Evolutionary conservation across 768 basidiomycete species (phyloP).

Genomic region (Pulveroboletus ravenelii): DNA sequence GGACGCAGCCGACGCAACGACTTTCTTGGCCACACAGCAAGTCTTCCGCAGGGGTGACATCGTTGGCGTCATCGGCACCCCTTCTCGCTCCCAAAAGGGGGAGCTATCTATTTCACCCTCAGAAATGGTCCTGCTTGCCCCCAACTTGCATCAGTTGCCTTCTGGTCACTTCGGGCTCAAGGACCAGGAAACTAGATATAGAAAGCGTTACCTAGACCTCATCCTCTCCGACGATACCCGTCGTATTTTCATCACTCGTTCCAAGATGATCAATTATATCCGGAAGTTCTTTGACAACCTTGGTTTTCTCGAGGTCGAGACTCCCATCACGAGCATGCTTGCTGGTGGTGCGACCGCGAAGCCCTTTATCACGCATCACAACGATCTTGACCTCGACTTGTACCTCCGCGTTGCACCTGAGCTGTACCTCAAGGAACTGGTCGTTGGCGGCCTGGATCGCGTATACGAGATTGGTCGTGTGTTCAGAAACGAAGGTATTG

Average conservation of each 20-base stretch:
- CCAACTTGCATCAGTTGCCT: slow-evolving; percentile 94
- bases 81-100: slow-evolving; percentile 91
- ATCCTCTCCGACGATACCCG: slow-evolving; percentile 91
- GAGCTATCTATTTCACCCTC: slow-evolving; percentile 87
- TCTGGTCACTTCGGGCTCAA: slow-evolving; percentile 90
- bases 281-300: slow-evolving; percentile 84
- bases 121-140: slow-evolving; percentile 82
- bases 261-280: slow-evolving; percentile 87
- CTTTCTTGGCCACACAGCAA: slow-evolving; percentile 71
- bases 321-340: slow-evolving; percentile 94
- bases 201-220: slow-evolving; percentile 98
- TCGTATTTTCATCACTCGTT: slow-evolving; percentile 85
- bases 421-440: slow-evolving; percentile 94
- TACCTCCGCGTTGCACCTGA: slow-evolving; percentile 98
- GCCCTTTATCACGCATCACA: slow-evolving; percentile 98
- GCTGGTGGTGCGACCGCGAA: slow-evolving; percentile 98
- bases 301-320: slow-evolving; percentile 98
- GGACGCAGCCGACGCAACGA: slow-evolving; percentile 57
- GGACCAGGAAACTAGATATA: slow-evolving; percentile 95
- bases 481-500: slow-evolving; percentile 98
- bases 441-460: slow-evolving; percentile 94
- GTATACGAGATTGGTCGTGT: slow-evolving; percentile 98
- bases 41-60: slow-evolving; percentile 94
- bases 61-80: slow-evolving; percentile 85
- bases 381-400: slow-evolving; percentile 93